These are phyloP conservation scores for Phyllosticta paracitricarpa DNA, from an alignment of 2,329 filamentous ascomycete species.

Conservation along the genomic window DNA sequence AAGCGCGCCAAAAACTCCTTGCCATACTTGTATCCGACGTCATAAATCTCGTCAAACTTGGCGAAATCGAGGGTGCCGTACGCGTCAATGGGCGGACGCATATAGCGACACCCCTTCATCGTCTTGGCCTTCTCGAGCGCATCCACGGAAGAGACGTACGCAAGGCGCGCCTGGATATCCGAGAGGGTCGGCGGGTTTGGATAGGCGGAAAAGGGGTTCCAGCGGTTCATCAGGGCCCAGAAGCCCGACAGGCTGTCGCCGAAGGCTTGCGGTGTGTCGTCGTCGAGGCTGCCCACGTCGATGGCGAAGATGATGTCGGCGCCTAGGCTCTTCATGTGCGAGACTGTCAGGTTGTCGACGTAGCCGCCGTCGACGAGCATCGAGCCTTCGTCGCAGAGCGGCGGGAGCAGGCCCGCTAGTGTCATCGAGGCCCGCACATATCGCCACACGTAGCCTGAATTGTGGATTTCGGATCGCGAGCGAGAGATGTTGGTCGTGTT, in stretches of 20 bases:
- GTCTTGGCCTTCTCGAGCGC: conserved; percentile 88
- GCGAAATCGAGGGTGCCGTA: conserved; percentile 94
- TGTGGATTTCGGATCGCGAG: conserved; percentile 84
- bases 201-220: conserved; percentile 85
- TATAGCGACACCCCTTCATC: conserved; percentile 85
- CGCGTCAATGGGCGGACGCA: conserved; percentile 86
- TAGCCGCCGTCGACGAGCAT: conserved; percentile 97
- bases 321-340: conserved; percentile 91
- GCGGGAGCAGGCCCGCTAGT: conserved; percentile 81
- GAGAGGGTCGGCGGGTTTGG: conserved; percentile 91
- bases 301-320: conserved; percentile 92
- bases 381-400: conserved; percentile 90
- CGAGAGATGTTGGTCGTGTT: conserved; percentile 99
- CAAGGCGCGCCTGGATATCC: conserved; percentile 89
- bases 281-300: conserved; percentile 86
- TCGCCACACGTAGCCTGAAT: conserved; percentile 92
- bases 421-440: conserved; percentile 97
- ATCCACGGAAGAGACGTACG: conserved; percentile 91
- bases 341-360: conserved; percentile 91
- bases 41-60: conserved; percentile 95
- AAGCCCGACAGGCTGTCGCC: conserved; percentile 90
- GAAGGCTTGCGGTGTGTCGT: conserved; percentile 82
- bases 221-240: conserved; percentile 90
- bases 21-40: conserved; percentile 78
- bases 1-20: conserved; percentile 68